Base-by-base conservation (phyloP, 139 green algal species). In the Tetradesmus obliquus region DNA sequence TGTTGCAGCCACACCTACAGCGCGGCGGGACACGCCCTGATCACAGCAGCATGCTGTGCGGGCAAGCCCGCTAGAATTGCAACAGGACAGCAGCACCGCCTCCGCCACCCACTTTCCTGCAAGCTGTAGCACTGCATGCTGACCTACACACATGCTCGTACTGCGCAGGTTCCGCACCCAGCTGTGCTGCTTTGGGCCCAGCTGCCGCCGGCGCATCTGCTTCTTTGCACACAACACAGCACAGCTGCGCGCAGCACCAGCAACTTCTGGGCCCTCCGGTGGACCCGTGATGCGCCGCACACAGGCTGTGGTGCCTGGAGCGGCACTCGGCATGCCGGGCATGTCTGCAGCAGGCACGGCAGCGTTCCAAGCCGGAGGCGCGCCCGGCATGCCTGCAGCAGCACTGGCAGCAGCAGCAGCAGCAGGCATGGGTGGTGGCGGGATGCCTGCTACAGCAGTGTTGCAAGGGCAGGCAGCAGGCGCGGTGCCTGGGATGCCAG, bases 121-220 rank as follows among this genome's bases (percentile, higher is more conserved):
- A 45, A 45, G 32, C 0, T 45, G 32, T 45, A 45, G 32, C 32
- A 45, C 32, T 45, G 32, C 32, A 45, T 45, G 32, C 32, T 45
- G 32, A 45, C 32, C 32, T 45, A 45, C 32, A 45, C 32, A 45
- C 32, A 45, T 66, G 57, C 7, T 66, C 8, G 57, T 66, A 9
- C 57, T 66, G 3, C 71, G 82, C 87, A 85, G 97, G 57, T 99
- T 98, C 93, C 82, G 95, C 15, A 97, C 95, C 22, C 93, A 96
- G 94, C 91, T 96, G 62, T 99, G 97, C 94, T 98, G 97, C 91
- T 95, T 98, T 87, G 97, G 96, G 20, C 76, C 84, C 17, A 55
- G 69, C 79, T 92, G 88, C 80, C 17, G 53, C 17, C 88, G 88
- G 60, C 69, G 62, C 19, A 97, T 99, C 53, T 99, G 98, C 95